Conservation (phyloP, 805 yeast species). For the Saturnispora bothae region DNA sequence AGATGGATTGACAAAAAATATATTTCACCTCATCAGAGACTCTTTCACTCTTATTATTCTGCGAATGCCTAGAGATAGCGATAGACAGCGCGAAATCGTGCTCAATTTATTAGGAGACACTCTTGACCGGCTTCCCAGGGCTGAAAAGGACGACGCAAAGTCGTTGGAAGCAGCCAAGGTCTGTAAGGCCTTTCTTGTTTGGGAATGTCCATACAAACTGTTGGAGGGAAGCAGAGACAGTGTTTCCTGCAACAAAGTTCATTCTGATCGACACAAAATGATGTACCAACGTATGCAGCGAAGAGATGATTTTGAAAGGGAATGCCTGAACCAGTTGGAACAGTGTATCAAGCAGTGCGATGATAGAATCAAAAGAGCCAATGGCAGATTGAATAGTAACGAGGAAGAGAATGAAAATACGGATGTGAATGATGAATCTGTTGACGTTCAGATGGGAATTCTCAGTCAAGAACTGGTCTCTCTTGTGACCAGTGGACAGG, state of each 20-base stretch:
- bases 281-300: slow-evolving; percentile 49
- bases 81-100: slow-evolving; percentile 6
- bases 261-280: slow-evolving; percentile 61
- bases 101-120: slow-evolving; percentile 6
- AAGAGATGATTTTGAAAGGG: slow-evolving; percentile 34
- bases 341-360: slow-evolving; percentile 58
- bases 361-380: slow-evolving; percentile 50
- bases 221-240: slow-evolving; percentile 72
- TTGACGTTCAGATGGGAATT: slow-evolving; percentile 2
- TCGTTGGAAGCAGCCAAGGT: slow-evolving; percentile 46
- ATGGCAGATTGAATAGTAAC: slow-evolving; percentile 40
- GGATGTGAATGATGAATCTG: not conserved
- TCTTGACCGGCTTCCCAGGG: slow-evolving; percentile 2
- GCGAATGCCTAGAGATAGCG: slow-evolving; percentile 2
- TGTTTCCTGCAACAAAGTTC: slow-evolving; percentile 70
- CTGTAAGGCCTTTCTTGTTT: slow-evolving; percentile 76
- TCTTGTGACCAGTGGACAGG: not conserved
- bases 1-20: too few relatives aligned
- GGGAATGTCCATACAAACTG: slow-evolving; percentile 75
- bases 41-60: not conserved
- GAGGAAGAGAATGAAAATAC: not conserved
- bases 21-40: not conserved
- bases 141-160: slow-evolving; percentile 15
- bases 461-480: slow-evolving; percentile 1
- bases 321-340: slow-evolving; percentile 35